These are phyloP conservation scores for Phytophthora sansomeana DNA, from an alignment of 352 stramenopile species.

Conservation along the genomic window DNA sequence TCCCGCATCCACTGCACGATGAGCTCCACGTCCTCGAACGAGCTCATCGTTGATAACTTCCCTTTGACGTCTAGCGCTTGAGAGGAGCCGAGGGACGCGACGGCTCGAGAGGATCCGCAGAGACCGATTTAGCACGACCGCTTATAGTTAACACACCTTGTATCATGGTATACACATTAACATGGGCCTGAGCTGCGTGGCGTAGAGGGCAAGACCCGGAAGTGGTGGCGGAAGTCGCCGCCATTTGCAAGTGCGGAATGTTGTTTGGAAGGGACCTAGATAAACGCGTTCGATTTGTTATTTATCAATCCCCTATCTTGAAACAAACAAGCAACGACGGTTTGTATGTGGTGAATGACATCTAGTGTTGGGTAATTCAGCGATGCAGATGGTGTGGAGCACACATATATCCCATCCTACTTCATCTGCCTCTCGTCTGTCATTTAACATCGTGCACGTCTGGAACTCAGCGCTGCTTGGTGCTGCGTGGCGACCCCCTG, in stretches of 20 bases:
- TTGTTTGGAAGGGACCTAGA: too few species aligned
- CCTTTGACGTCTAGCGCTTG: not conserved
- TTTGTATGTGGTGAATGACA: too few species aligned
- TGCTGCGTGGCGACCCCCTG: slow-evolving; percentile 2
- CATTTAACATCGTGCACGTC: not conserved
- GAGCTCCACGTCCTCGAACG: slow-evolving; percentile 87
- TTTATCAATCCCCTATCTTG: too few species aligned
- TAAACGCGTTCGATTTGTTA: too few species aligned
- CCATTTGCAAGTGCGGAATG: not conserved
- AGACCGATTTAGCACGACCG: not conserved
- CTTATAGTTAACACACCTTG: not conserved
- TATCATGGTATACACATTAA: not conserved
- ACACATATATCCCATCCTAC: not conserved
- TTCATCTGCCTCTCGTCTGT: not conserved
- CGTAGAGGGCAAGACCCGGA: not conserved
- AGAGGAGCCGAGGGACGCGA: slow-evolving; percentile 18
- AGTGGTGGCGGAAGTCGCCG: too few species aligned
- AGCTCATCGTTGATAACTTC: slow-evolving; percentile 55
- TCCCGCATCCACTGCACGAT: slow-evolving; percentile 89
- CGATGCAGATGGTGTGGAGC: not conserved
- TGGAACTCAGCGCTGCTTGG: not conserved
- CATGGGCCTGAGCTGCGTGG: not conserved
- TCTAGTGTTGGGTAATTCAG: too few species aligned
- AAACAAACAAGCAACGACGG: too few species aligned
- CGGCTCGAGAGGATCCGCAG: not conserved